A percentile compares a stretch with the other conserved stretches of the same genome.
phyloP scores from a whole-genome alignment of 1,139 yeast genomes.

The Ashbya aceris region DNA sequence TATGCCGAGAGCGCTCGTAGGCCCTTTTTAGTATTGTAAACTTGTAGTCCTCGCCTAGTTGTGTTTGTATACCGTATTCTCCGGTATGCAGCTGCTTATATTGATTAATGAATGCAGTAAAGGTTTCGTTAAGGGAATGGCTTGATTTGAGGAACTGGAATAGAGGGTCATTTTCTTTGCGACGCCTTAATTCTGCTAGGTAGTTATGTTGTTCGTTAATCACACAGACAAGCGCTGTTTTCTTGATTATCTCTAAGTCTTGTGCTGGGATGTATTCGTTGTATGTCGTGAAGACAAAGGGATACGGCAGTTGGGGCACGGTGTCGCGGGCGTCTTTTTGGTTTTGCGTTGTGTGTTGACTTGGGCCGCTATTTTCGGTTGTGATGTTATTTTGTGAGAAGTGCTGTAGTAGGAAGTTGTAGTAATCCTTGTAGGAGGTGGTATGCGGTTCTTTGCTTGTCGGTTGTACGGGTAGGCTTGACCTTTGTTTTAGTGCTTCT shows the following conservation, averaged over 20 bases:
- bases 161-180: slow-evolving; percentile 39
- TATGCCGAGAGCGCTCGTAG: slow-evolving; percentile 49
- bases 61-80: slow-evolving; percentile 14
- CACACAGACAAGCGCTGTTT: slow-evolving; percentile 63
- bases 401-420: slow-evolving; percentile 47
- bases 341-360: slow-evolving; percentile 5
- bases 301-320: slow-evolving; percentile 28
- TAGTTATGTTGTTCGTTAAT: slow-evolving; percentile 39
- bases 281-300: slow-evolving; percentile 39
- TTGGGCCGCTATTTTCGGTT: slow-evolving; percentile 13
- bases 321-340: slow-evolving; percentile 6
- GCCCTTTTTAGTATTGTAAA: slow-evolving; percentile 40
- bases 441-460: slow-evolving; percentile 59
- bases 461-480: slow-evolving; percentile 33
- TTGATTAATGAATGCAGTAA: slow-evolving; percentile 43
- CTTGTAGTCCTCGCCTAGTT: slow-evolving; percentile 24
- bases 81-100: slow-evolving; percentile 33
- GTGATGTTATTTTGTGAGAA: not conserved
- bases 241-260: slow-evolving; percentile 61
- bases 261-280: slow-evolving; percentile 50
- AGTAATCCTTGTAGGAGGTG: slow-evolving; percentile 42
- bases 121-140: slow-evolving; percentile 58
- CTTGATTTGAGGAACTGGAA: slow-evolving; percentile 56
- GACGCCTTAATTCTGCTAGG: slow-evolving; percentile 34
- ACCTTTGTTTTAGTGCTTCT: slow-evolving; percentile 26